Evolutionary conservation across 83 land plant genomes (phyloP).

Genomic region (Isoetes engelmannii): DNA sequence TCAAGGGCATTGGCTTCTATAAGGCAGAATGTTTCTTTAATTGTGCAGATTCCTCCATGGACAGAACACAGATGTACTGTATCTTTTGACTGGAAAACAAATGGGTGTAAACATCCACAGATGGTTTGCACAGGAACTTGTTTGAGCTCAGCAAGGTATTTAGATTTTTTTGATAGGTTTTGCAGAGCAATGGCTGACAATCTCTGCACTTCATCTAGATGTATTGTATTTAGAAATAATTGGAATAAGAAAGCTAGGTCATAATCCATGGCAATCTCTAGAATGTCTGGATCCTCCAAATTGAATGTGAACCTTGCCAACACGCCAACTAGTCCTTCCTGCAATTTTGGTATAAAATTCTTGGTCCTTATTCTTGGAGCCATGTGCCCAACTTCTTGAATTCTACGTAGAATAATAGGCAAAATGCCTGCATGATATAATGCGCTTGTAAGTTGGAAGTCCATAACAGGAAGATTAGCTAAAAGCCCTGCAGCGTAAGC

Average conservation of each 20-base stretch:
- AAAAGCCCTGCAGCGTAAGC: slow-evolving; percentile 64
- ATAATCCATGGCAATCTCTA: slow-evolving; percentile 47
- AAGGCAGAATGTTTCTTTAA: slow-evolving; percentile 71
- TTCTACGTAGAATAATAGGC: slow-evolving; percentile 31
- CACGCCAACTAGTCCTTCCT: slow-evolving; percentile 70
- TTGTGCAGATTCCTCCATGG: slow-evolving; percentile 76
- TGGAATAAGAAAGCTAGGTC: slow-evolving; percentile 60
- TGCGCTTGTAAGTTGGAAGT: slow-evolving; percentile 59
- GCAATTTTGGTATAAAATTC: slow-evolving; percentile 56
- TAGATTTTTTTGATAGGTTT: slow-evolving; percentile 68
- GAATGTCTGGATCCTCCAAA: slow-evolving; percentile 47
- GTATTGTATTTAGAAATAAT: slow-evolving; percentile 59
- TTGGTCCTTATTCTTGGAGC: slow-evolving; percentile 41
- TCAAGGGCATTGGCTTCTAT: slow-evolving; percentile 60
- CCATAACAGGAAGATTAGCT: slow-evolving; percentile 77
- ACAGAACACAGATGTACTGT: slow-evolving; percentile 52
- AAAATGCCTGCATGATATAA: slow-evolving; percentile 76
- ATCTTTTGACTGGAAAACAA: neutral
- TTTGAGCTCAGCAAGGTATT: slow-evolving; percentile 49
- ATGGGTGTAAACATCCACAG: slow-evolving; percentile 22
- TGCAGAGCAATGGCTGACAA: slow-evolving; percentile 74
- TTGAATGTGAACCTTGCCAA: slow-evolving; percentile 74
- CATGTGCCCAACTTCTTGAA: slow-evolving; percentile 48
- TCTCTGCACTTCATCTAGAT: slow-evolving; percentile 71
- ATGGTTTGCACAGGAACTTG: slow-evolving; percentile 39